Conservation (phyloP, 306 rosid species). For the Castanopsis chinensis region DNA sequence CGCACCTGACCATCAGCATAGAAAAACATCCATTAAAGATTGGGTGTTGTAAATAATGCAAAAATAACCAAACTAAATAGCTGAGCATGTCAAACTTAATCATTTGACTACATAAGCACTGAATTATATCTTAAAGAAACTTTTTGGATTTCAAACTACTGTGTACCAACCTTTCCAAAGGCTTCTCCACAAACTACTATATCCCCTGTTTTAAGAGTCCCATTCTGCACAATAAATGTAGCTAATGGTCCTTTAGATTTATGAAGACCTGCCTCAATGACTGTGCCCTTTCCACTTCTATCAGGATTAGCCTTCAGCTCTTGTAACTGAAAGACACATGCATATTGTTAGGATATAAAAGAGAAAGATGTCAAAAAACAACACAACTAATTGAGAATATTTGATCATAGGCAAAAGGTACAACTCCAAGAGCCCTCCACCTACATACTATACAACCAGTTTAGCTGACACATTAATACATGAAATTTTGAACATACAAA, state of each 20-base stretch:
- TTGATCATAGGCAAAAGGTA: slow-evolving; percentile 9
- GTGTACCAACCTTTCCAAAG: slow-evolving; percentile 84
- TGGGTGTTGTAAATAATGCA: not conserved
- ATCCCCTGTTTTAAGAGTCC: slow-evolving; percentile 79
- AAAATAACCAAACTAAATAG: slow-evolving; percentile 6
- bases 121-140: slow-evolving; percentile 1
- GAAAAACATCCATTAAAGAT: slow-evolving; percentile 18
- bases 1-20: slow-evolving; percentile 56
- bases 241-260: slow-evolving; percentile 93
- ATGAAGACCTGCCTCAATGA: slow-evolving; percentile 93
- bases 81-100: not conserved
- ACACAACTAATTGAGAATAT: not conserved
- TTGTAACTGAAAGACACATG: slow-evolving; percentile 70
- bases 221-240: slow-evolving; percentile 89
- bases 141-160: not conserved
- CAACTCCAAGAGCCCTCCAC: not conserved
- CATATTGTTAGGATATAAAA: slow-evolving; percentile 33
- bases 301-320: slow-evolving; percentile 97
- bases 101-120: slow-evolving; percentile 12
- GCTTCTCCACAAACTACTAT: slow-evolving; percentile 89
- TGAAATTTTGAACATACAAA: no score
- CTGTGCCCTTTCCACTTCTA: slow-evolving; percentile 88
- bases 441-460: not conserved
- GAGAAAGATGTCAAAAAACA: slow-evolving; percentile 17
- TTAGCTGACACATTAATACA: not conserved